Percentiles rank a stretch among this genome's conserved stretches.
Evolutionary conservation across 441 rosid species (phyloP).

Genomic region (Gossypium trilobum): DNA sequence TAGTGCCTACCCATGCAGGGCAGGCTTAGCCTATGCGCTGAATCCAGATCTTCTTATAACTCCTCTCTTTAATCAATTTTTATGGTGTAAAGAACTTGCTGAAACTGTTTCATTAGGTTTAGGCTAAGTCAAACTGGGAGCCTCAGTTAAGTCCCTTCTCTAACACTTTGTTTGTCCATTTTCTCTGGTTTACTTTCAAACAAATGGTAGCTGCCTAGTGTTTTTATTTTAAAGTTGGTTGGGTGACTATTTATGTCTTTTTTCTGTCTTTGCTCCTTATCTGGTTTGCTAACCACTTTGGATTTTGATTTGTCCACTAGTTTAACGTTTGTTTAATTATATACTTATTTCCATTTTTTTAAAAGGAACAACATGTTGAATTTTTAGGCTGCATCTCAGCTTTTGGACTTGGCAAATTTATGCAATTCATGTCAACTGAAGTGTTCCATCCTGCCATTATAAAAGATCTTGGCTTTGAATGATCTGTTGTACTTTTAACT

Average conservation of each 20-base stretch:
- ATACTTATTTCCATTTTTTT: background rate
- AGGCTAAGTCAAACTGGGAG: background rate
- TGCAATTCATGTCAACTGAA: slow-evolving; percentile 4
- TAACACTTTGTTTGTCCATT: background rate
- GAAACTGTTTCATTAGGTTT: background rate
- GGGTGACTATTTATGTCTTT: background rate
- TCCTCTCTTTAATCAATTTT: background rate
- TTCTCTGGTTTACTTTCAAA: background rate
- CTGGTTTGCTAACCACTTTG: background rate
- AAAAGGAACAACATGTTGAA: background rate
- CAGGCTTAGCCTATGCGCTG: background rate
- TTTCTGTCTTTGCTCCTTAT: background rate
- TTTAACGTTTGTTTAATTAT: background rate
- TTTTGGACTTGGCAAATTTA: background rate
- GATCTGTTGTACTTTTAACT: background rate
- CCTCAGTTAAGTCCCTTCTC: background rate
- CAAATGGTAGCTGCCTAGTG: background rate
- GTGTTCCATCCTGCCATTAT: background rate
- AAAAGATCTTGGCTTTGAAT: background rate
- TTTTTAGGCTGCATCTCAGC: background rate
- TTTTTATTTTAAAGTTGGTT: background rate
- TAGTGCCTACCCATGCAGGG: background rate
- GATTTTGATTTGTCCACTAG: background rate
- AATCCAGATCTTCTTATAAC: background rate
- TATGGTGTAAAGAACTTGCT: background rate